Conservation (phyloP, 345 rosid genomes). For the Eucalyptus erythrocorys region DNA sequence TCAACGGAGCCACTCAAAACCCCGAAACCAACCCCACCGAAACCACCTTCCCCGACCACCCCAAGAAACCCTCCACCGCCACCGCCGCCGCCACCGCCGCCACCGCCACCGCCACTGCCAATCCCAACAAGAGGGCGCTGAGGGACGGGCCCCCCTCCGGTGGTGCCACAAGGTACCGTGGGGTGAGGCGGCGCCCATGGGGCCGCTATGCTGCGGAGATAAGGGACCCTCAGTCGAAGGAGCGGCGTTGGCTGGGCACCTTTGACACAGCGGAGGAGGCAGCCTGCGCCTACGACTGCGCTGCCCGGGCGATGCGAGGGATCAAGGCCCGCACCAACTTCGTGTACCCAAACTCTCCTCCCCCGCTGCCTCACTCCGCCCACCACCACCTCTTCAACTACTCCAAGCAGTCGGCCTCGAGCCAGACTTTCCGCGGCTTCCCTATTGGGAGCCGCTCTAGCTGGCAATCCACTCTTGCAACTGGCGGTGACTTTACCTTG, state of each 20-base stretch:
- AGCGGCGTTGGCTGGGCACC: slow-evolving; percentile 96
- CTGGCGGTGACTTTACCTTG: background rate
- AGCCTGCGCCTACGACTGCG: slow-evolving; percentile 87
- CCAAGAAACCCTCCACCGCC: background rate
- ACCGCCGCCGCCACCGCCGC: background rate
- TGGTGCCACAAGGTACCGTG: slow-evolving; percentile 68
- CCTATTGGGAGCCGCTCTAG: background rate
- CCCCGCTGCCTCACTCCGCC: slow-evolving; percentile 4
- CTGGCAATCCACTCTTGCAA: background rate
- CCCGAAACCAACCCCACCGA: background rate
- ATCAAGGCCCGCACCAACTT: slow-evolving; percentile 89
- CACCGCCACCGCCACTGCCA: background rate
- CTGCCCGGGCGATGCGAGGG: slow-evolving; percentile 91
- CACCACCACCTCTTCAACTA: slow-evolving; percentile 5
- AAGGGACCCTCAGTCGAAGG: slow-evolving; percentile 83
- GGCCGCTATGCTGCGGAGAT: slow-evolving; percentile 99
- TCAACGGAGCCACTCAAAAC: background rate
- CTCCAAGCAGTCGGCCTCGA: slow-evolving; percentile 13
- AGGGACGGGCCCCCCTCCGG: background rate
- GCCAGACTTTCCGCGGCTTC: background rate
- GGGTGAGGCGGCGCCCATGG: slow-evolving; percentile 94
- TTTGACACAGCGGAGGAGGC: slow-evolving; percentile 99
- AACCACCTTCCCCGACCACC: background rate
- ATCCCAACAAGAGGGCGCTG: background rate
- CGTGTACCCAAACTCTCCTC: slow-evolving; percentile 36